Evolutionary conservation across 2,329 filamentous ascomycete species (phyloP).

Genomic region (Aspergillus arachidicola): DNA sequence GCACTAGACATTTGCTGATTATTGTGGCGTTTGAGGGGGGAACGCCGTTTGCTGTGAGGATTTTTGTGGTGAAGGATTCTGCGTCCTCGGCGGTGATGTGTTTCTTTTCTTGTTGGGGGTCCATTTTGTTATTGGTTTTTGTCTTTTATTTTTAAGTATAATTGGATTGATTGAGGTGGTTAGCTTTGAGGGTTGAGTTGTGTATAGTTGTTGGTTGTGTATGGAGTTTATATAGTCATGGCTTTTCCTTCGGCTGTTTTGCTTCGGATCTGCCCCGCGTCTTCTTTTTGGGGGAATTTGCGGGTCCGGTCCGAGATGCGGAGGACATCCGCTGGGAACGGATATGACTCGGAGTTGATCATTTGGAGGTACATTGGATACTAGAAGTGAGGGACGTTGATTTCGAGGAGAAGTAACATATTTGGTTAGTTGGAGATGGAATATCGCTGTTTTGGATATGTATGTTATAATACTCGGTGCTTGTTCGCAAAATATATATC

Average conservation of each 20-base stretch:
- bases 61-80: slow-evolving; percentile 28
- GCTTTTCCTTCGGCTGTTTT: neutral
- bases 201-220: neutral
- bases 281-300: neutral
- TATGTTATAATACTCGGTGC: neutral
- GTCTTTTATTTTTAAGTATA: neutral
- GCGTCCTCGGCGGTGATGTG: slow-evolving; percentile 14
- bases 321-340: neutral
- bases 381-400: neutral
- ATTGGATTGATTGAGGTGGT: neutral
- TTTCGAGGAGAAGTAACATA: neutral
- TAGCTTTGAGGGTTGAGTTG: neutral
- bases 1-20: slow-evolving; percentile 69
- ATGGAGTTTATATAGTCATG: neutral
- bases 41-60: slow-evolving; percentile 55
- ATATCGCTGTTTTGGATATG: neutral
- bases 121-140: neutral
- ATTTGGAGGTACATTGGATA: no score
- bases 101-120: slow-evolving; percentile 9
- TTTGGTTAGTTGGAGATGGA: neutral
- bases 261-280: neutral
- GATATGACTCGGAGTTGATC: no score
- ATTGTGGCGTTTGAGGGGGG: slow-evolving; percentile 60
- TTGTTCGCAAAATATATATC: neutral
- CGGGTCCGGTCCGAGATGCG: neutral